Percentiles rank a stretch among this genome's conserved stretches.
Evolutionary conservation across 257 asterid species (phyloP).

Genomic region (Nicotiana otophora): DNA sequence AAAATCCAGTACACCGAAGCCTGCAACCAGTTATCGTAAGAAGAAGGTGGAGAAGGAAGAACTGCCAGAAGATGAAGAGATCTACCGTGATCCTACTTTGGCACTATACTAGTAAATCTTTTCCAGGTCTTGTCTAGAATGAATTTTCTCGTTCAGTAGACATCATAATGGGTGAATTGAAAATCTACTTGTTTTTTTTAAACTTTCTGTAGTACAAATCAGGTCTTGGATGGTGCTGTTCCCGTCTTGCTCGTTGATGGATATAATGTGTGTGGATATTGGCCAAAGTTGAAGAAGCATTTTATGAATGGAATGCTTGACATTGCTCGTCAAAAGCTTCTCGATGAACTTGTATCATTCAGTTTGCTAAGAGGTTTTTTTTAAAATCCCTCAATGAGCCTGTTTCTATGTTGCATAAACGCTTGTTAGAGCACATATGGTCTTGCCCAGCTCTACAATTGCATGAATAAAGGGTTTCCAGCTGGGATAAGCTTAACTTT

Average conservation of each 20-base stretch:
- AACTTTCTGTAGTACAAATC: constrained; percentile 58
- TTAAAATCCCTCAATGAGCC: constrained; percentile 7
- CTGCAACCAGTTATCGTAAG: constrained; percentile 83
- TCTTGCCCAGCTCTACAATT: neutral
- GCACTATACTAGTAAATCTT: constrained; percentile 65
- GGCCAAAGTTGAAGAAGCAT: constrained; percentile 93
- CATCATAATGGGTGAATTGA: constrained; percentile 8
- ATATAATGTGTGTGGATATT: constrained; percentile 91
- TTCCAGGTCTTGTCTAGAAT: constrained; percentile 23
- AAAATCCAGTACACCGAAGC: constrained; percentile 58
- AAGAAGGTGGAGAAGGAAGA: constrained; percentile 86
- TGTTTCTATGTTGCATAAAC: neutral
- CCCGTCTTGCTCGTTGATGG: constrained; percentile 99
- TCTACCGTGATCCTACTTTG: constrained; percentile 78
- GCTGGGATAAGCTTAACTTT: no score
- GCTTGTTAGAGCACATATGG: neutral
- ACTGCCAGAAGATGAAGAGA: constrained; percentile 65
- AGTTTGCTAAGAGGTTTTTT: constrained; percentile 81
- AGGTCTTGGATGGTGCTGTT: constrained; percentile 62
- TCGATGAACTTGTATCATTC: constrained; percentile 82
- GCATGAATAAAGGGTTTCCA: neutral
- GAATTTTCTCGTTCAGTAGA: constrained; percentile 12
- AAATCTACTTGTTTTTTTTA: constrained; percentile 9
- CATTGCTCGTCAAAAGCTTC: constrained; percentile 92
- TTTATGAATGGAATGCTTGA: constrained; percentile 76